A percentile compares a stretch with the other conserved stretches of the same genome.
phyloP scores from a whole-genome alignment of 2,329 filamentous ascomycete genomes.

The Penicillium crustosum region DNA sequence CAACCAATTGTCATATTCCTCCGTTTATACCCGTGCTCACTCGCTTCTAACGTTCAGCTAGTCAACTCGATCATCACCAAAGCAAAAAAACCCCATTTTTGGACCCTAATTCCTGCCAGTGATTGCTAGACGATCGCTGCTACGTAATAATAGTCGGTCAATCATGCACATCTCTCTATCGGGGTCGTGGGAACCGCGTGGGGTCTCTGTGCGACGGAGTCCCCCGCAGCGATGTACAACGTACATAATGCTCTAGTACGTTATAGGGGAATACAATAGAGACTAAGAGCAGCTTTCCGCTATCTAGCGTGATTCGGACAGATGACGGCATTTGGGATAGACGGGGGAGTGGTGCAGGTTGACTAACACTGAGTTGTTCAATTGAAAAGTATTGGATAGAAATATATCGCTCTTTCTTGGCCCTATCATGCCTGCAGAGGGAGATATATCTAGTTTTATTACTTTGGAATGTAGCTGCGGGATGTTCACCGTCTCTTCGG shows the following conservation, averaged over 20 bases:
- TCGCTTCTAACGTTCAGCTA: neutral
- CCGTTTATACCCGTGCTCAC: constrained; percentile 12
- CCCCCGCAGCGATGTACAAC: constrained; percentile 11
- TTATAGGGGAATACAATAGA: neutral
- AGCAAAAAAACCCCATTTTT: neutral
- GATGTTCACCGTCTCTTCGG: constrained; percentile 6
- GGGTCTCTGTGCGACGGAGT: constrained; percentile 15
- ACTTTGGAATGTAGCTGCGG: neutral
- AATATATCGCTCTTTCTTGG: neutral
- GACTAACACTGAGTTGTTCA: neutral
- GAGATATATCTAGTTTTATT: neutral
- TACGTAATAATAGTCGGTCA: constrained; percentile 7
- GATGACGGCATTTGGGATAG: neutral
- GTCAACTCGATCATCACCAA: neutral
- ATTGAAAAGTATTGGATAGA: neutral
- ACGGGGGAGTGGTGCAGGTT: neutral
- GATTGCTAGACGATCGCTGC: constrained; percentile 14
- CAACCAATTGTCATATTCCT: constrained; percentile 7
- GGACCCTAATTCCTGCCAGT: neutral
- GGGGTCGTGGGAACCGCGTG: constrained; percentile 18
- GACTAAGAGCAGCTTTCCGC: neutral
- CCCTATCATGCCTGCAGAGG: neutral
- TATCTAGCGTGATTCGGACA: neutral
- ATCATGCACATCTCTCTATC: constrained; percentile 22
- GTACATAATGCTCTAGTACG: constrained; percentile 5